Conservation (phyloP, 257 asterid genomes). For the Orobanche coerulescens region DNA sequence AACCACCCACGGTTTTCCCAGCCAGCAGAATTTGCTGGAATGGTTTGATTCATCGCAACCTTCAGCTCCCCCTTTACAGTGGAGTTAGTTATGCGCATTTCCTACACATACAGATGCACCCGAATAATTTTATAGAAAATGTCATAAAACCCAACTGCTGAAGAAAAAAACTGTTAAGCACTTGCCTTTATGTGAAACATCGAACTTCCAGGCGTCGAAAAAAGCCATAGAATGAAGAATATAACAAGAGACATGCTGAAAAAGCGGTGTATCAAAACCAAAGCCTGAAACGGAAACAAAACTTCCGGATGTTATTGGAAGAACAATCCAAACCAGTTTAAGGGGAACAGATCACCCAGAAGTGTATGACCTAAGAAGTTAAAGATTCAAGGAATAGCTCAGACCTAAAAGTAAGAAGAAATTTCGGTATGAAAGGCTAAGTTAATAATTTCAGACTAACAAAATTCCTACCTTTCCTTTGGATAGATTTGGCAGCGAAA, state of each 20-base stretch:
- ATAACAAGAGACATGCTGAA: slow-evolving; percentile 73
- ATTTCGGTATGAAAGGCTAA: no score
- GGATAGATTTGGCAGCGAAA: slow-evolving; percentile 87
- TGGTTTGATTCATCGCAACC: slow-evolving; percentile 38
- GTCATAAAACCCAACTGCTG: slow-evolving; percentile 2
- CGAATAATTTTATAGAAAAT: slow-evolving; percentile 2
- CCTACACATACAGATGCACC: slow-evolving; percentile 38
- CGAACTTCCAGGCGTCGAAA: slow-evolving; percentile 65
- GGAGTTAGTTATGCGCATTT: slow-evolving; percentile 39
- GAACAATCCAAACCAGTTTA: not conserved
- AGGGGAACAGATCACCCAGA: not conserved
- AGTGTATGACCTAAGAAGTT: not conserved
- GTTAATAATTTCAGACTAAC: not conserved
- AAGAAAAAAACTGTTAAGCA: slow-evolving; percentile 17
- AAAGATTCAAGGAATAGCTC: not conserved
- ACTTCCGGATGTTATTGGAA: slow-evolving; percentile 24
- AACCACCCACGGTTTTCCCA: slow-evolving; percentile 80
- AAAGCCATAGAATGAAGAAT: slow-evolving; percentile 71
- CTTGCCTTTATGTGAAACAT: slow-evolving; percentile 50
- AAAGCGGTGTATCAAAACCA: slow-evolving; percentile 78
- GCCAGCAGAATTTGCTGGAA: slow-evolving; percentile 37
- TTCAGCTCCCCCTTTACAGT: slow-evolving; percentile 58
- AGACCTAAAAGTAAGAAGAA: not conserved
- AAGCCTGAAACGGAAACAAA: slow-evolving; percentile 54
- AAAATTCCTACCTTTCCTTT: slow-evolving; percentile 59